Percentiles rank a stretch among this genome's conserved stretches.
Evolutionary conservation across 257 asterid species (phyloP).

Genomic region (Osmanthus fragrans): DNA sequence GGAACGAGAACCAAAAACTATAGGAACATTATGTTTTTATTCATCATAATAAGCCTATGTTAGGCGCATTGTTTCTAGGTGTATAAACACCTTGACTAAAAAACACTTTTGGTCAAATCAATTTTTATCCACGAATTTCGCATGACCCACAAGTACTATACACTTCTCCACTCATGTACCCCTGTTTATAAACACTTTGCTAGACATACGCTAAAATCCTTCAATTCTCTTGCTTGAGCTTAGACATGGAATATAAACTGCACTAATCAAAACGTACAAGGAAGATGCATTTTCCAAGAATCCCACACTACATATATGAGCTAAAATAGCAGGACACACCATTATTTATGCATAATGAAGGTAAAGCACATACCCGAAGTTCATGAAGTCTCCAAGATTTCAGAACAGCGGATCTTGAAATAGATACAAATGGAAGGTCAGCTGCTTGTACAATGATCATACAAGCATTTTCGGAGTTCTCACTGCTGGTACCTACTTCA

Average conservation of each 20-base stretch:
- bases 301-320: not conserved
- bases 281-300: not conserved
- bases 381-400: conserved; percentile 59
- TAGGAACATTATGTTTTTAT: not conserved
- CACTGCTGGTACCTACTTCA: conserved; percentile 52
- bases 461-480: conserved; percentile 74
- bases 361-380: conserved; percentile 51
- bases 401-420: conserved; percentile 50
- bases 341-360: conserved; percentile 7
- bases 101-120: too few species aligned
- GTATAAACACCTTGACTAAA: not conserved
- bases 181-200: too few species aligned
- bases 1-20: not conserved
- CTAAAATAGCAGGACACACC: too few species aligned
- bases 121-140: not conserved
- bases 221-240: not conserved
- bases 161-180: not conserved
- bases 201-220: not conserved
- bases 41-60: not conserved
- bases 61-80: not conserved
- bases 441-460: conserved; percentile 72
- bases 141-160: too few species aligned
- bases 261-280: not conserved
- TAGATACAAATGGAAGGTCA: conserved; percentile 68
- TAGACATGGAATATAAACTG: not conserved